phyloP scores from a whole-genome alignment of 305 asterid species.

The Rubia peregrina region DNA sequence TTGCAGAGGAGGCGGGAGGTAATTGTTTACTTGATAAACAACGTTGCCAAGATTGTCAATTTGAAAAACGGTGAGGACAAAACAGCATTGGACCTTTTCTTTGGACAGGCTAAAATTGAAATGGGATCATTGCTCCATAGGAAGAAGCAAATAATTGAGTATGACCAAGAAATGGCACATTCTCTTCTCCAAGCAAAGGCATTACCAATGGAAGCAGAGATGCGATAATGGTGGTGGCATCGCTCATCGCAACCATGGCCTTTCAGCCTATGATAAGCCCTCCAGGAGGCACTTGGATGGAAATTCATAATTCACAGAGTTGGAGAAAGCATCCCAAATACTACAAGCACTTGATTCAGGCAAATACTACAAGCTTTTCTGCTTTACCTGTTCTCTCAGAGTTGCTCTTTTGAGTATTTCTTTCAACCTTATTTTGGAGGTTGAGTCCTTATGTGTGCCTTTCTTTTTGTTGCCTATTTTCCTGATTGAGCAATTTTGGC shows the following conservation, averaged over 20 bases:
- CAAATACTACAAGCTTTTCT: background rate
- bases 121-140: too few relatives aligned
- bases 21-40: background rate
- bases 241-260: constrained; percentile 52
- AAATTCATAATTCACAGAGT: constrained; percentile 23
- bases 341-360: background rate
- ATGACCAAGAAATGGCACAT: background rate
- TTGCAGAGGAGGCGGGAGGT: constrained; percentile 3
- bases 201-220: constrained; percentile 30
- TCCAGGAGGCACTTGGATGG: constrained; percentile 42
- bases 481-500: too few relatives aligned
- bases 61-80: background rate
- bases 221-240: constrained; percentile 47
- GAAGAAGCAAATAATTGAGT: background rate
- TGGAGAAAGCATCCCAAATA: constrained; percentile 22
- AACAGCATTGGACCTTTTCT: background rate
- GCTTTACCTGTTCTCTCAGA: background rate
- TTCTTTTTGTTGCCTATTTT: too few relatives aligned
- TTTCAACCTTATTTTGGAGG: too few relatives aligned
- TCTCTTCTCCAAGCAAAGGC: background rate
- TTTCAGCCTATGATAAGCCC: constrained; percentile 48
- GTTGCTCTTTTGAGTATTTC: too few relatives aligned
- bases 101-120: background rate
- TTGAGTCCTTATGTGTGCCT: too few relatives aligned
- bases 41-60: background rate